Evolutionary conservation across 768 basidiomycete genomes (phyloP), one percentile per base, ranked within the genome.

Genomic region (Lentinula guzmanii): DNA sequence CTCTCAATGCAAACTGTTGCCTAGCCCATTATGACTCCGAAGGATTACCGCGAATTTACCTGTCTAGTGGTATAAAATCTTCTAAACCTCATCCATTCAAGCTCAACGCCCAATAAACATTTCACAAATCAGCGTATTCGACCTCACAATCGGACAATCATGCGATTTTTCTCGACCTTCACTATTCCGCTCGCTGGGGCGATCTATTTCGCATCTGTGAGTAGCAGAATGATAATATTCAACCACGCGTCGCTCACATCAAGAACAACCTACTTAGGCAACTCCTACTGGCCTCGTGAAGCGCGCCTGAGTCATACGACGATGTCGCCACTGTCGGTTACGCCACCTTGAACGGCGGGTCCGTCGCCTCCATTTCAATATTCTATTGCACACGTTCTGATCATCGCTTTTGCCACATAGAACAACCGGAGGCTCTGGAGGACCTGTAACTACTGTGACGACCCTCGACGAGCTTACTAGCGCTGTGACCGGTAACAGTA

Each of bases 361-460:
- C 11, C 63, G 33, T 48, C 48, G 35, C 62, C 61, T 21, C 56
- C 55, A 8, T n/a, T 37, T 31, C 58, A 5, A 7, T 5, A 48
- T 28, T 39, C n/a, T 24, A 41, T 13, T 9, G 4, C 41, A 53
- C 11, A n/a, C 55, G 11, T 48, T 4, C 18, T n/a, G 9, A 18
- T 18, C 31, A 3, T 42, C 45, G 9, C 13, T 15, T n/a, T 15
- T 16, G 46, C 21, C 35, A 42, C 52, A 43, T 13, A 79, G 79
- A 21, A 81, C 79, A 2, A 71, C 74, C 34, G 79, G 79, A 16
- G 79, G 79, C 37, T 74, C 72, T 39, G 79, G 79, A 37, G 79
- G 79, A 11, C 63, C 77, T 6, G 68, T 71, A 10, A 79, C 77
- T 35, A 80, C 77, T 21, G 79, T 81, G 18, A 71, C 75, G 42